Conservation (phyloP, 2,329 filamentous ascomycete species). For the Ceratocystis cacaofunesta region DNA sequence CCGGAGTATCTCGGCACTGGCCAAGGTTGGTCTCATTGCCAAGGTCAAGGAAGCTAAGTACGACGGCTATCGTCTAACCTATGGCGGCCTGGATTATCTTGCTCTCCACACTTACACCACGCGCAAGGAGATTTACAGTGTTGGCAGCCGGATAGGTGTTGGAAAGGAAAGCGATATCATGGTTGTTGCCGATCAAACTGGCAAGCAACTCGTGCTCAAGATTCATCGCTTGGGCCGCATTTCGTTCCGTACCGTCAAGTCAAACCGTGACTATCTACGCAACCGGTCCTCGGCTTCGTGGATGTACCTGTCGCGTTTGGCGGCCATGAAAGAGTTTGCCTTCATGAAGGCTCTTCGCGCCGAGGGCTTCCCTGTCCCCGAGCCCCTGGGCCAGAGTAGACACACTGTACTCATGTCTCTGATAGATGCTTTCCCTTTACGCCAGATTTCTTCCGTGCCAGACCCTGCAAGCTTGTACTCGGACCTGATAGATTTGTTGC, state of each 20-base stretch:
- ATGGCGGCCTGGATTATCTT: constrained; percentile 95
- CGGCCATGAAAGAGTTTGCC: constrained; percentile 84
- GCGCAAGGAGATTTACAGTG: constrained; percentile 68
- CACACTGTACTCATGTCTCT: constrained; percentile 96
- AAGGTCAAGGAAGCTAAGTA: constrained; percentile 93
- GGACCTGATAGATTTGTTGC: constrained; percentile 76
- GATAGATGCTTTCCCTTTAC: constrained; percentile 79
- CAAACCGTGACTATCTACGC: constrained; percentile 86
- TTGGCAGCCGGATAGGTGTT: constrained; percentile 86
- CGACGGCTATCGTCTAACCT: constrained; percentile 91
- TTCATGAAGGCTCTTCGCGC: constrained; percentile 80
- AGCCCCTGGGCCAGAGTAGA: constrained; percentile 74
- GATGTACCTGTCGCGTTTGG: constrained; percentile 94
- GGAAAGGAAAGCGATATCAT: constrained; percentile 97
- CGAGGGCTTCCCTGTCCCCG: constrained; percentile 79
- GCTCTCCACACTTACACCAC: constrained; percentile 80
- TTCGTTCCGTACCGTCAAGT: constrained; percentile 90
- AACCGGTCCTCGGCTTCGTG: constrained; percentile 68
- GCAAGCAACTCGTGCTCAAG: constrained; percentile 72
- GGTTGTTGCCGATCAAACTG: constrained; percentile 69
- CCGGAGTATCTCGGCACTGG: constrained; percentile 74
- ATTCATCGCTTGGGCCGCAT: constrained; percentile 92
- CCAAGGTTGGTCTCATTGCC: constrained; percentile 82
- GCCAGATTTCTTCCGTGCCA: constrained; percentile 72
- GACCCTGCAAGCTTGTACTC: constrained; percentile 76